These are phyloP conservation scores for Papiliotrema laurentii DNA, from an alignment of 1,284 basidiomycete species.

Conservation along the genomic window DNA sequence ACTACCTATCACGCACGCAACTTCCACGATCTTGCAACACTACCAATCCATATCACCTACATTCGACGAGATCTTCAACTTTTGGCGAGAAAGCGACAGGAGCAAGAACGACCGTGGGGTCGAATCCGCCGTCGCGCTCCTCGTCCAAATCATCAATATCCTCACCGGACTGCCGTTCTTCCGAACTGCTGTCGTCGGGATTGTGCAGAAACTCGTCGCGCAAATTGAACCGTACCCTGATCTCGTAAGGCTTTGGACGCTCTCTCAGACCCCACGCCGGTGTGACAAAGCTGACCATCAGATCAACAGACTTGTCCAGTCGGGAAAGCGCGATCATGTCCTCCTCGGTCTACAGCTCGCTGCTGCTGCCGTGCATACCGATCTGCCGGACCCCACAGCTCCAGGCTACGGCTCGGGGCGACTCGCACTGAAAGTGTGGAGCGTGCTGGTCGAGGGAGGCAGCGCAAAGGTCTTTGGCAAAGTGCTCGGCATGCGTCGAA, in stretches of 20 bases:
- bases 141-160: conserved; percentile 40
- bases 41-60: conserved; percentile 45
- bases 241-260: conserved; percentile 20
- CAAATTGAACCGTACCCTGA: conserved; percentile 36
- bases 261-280: background rate
- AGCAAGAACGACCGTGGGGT: conserved; percentile 35
- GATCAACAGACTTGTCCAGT: conserved; percentile 41
- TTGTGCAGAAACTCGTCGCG: conserved; percentile 40
- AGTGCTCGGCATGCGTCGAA: conserved; percentile 43
- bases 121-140: conserved; percentile 34
- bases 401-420: conserved; percentile 16
- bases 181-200: conserved; percentile 34
- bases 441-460: conserved; percentile 36
- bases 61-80: conserved; percentile 44
- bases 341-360: conserved; percentile 37
- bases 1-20: conserved; percentile 40
- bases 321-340: conserved; percentile 40
- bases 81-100: conserved; percentile 43
- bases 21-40: conserved; percentile 46
- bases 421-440: conserved; percentile 37
- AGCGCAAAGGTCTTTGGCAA: conserved; percentile 41
- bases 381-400: conserved; percentile 25
- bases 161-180: conserved; percentile 48
- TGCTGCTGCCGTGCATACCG: conserved; percentile 38
- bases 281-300: conserved; percentile 11